These are phyloP conservation scores for Pyrenophora tritici-repentis DNA, from an alignment of 2,329 filamentous ascomycete genomes.

Conservation along the genomic window DNA sequence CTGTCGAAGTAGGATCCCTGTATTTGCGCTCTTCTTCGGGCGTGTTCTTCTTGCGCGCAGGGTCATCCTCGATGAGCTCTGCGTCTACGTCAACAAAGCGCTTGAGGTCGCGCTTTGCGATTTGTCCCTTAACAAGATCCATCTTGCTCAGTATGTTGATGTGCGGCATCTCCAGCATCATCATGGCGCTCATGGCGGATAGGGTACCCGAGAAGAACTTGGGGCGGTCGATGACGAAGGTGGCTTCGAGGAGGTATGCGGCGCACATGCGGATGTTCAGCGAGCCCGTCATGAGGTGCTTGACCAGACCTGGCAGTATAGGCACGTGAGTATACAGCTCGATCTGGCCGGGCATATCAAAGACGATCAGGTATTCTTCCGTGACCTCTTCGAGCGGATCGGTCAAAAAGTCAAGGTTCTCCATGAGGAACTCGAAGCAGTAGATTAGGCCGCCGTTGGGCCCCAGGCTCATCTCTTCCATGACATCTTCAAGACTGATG, in stretches of 20 bases:
- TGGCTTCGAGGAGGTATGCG: conserved; percentile 91
- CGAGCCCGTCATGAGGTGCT: conserved; percentile 78
- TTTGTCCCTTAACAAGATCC: conserved; percentile 90
- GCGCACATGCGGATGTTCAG: conserved; percentile 92
- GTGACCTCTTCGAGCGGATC: conserved; percentile 83
- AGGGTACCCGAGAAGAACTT: conserved; percentile 98
- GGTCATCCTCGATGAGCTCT: conserved; percentile 79
- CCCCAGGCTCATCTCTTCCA: conserved; percentile 90
- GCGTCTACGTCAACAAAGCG: conserved; percentile 88
- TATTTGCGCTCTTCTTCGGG: conserved; percentile 58
- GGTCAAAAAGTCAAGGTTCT: conserved; percentile 90
- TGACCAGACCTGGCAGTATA: conserved; percentile 82
- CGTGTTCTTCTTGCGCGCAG: conserved; percentile 51
- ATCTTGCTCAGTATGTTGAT: conserved; percentile 97
- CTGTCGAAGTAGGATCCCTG: conserved; percentile 67
- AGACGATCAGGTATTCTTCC: conserved; percentile 95
- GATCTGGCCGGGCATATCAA: conserved; percentile 99
- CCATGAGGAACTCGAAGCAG: conserved; percentile 94
- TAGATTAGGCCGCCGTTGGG: conserved; percentile 94
- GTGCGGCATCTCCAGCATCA: conserved; percentile 96
- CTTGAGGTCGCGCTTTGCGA: conserved; percentile 85
- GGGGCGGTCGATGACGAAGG: conserved; percentile 91
- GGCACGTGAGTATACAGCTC: conserved; percentile 98
- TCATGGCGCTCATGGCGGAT: conserved; percentile 97
- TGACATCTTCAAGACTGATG: conserved; percentile 91